A percentile compares a stretch with the other conserved stretches of the same genome.
phyloP scores from a whole-genome alignment of 768 basidiomycete genomes.

The Leccinum olivaceopallidum region DNA sequence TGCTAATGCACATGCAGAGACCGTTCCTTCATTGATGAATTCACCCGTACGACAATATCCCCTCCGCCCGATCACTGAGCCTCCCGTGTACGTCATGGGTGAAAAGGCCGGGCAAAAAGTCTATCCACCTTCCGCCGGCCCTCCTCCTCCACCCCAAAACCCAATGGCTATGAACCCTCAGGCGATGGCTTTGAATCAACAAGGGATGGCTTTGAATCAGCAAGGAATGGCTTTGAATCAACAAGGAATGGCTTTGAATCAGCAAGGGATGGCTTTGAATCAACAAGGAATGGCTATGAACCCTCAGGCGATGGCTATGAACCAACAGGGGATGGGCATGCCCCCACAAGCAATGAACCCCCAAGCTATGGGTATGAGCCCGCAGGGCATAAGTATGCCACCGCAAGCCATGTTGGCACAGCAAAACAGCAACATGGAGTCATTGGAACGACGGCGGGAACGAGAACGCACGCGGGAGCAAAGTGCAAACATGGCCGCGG shows the following conservation, averaged over 20 bases:
- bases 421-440: slow-evolving; percentile 72
- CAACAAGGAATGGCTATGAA: slow-evolving; percentile 28
- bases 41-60: slow-evolving; percentile 73
- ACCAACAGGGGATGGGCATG: slow-evolving; percentile 26
- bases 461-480: slow-evolving; percentile 55
- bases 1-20: slow-evolving; percentile 42
- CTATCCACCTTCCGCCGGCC: slow-evolving; percentile 34
- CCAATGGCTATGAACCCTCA: slow-evolving; percentile 29
- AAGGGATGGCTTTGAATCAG: slow-evolving; percentile 22
- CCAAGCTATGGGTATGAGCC: slow-evolving; percentile 23
- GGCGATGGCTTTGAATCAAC: slow-evolving; percentile 25
- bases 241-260: slow-evolving; percentile 25
- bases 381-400: slow-evolving; percentile 30
- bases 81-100: slow-evolving; percentile 67
- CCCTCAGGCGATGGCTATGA: slow-evolving; percentile 27
- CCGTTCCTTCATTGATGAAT: slow-evolving; percentile 55
- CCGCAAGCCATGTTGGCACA: slow-evolving; percentile 69
- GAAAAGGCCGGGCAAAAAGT: slow-evolving; percentile 75
- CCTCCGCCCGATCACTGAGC: slow-evolving; percentile 64
- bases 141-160: slow-evolving; percentile 34
- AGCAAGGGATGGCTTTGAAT: slow-evolving; percentile 24
- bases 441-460: slow-evolving; percentile 62
- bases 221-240: slow-evolving; percentile 22
- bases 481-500: slow-evolving; percentile 42
- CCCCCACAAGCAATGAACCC: slow-evolving; percentile 28